A percentile compares a stretch with the other conserved stretches of the same genome.
phyloP scores from a whole-genome alignment of 345 rosid genomes.

The Adansonia digitata region DNA sequence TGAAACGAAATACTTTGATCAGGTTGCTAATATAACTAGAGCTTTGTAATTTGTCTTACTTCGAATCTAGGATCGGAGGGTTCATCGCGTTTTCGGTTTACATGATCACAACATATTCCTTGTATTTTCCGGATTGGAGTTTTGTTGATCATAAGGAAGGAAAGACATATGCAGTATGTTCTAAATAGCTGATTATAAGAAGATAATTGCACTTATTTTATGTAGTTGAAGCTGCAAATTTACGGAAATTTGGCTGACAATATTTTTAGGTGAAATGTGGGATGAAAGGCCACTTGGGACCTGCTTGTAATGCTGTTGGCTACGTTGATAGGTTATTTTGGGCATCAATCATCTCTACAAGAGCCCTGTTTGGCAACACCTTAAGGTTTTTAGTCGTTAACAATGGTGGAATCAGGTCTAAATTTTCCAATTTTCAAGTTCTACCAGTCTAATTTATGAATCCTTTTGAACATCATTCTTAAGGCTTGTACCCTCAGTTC shows the following conservation, averaged over 20 bases:
- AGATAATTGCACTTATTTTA: neutral
- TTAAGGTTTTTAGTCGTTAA: neutral
- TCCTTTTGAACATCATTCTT: neutral
- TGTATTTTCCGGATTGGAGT: conserved; percentile 61
- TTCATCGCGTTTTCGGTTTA: conserved; percentile 44
- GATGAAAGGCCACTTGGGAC: conserved; percentile 66
- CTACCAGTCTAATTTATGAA: neutral
- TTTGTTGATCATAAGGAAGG: conserved; percentile 20
- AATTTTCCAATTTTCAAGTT: neutral
- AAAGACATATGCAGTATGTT: conserved; percentile 32
- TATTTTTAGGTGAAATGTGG: conserved; percentile 10
- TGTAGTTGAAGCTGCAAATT: neutral
- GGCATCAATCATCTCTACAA: conserved; percentile 32
- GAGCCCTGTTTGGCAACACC: neutral
- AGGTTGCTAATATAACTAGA: neutral
- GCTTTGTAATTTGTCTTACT: neutral
- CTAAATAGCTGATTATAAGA: neutral
- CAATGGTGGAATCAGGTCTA: neutral
- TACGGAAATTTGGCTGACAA: neutral
- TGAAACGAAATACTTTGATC: neutral
- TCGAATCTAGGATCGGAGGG: conserved; percentile 39
- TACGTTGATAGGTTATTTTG: conserved; percentile 52
- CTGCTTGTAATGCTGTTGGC: conserved; percentile 68
- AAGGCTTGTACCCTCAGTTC: neutral
- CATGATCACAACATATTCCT: conserved; percentile 42